A percentile compares a stretch with the other conserved stretches of the same genome.
phyloP scores from a whole-genome alignment of 768 basidiomycete genomes.

The Auricularia sp. region DNA sequence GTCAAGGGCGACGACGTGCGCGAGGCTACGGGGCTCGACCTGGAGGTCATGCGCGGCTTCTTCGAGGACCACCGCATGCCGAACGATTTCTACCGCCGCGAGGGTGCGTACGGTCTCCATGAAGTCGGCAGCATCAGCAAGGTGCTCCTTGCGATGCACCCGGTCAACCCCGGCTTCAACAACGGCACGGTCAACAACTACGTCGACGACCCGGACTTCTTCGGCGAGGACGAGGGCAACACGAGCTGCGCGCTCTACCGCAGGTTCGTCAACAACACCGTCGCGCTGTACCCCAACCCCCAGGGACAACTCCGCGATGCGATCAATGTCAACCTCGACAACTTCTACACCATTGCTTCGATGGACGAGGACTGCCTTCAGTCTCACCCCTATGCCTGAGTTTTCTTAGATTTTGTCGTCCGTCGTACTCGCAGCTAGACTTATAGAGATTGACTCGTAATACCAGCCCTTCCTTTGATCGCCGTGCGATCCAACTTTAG shows the following conservation, averaged over 20 bases:
- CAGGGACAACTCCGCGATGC: neutral
- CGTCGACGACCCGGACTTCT: neutral
- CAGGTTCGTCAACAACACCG: neutral
- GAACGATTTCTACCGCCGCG: neutral
- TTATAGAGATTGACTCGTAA: too few species aligned
- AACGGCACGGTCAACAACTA: neutral
- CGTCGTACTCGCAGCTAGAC: too few species aligned
- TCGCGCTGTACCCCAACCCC: constrained; percentile 8
- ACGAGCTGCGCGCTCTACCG: constrained; percentile 1
- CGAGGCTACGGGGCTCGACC: neutral
- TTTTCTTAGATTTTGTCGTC: too few species aligned
- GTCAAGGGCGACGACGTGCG: neutral
- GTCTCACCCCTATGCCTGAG: too few species aligned
- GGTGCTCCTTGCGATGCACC: neutral
- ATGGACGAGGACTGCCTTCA: too few species aligned
- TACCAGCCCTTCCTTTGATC: too few species aligned
- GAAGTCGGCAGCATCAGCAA: neutral
- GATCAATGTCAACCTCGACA: constrained; percentile 3
- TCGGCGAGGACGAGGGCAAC: neutral
- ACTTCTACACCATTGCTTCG: neutral
- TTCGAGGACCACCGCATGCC: constrained; percentile 2
- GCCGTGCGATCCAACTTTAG: too few species aligned
- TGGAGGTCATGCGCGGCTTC: constrained; percentile 5
- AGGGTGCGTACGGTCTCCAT: neutral
- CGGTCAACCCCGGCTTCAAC: constrained; percentile 3